These are phyloP conservation scores for Gillenia trifoliata DNA, from an alignment of 306 rosid genomes.

Conservation along the genomic window DNA sequence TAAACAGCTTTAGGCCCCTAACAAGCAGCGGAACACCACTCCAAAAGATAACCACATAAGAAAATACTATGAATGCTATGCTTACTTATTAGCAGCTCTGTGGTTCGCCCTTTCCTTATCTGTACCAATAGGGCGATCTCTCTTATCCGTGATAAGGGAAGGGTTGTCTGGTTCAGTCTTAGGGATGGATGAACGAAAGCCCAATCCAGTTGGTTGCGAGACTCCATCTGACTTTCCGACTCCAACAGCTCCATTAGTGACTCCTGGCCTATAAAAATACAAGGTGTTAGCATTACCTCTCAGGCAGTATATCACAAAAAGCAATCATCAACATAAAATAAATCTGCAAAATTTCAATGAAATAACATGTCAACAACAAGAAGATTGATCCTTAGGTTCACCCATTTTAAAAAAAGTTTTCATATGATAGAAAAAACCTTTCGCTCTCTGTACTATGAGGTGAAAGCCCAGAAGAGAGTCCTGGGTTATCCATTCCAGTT, in stretches of 20 bases:
- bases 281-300: conserved; percentile 21
- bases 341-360: not conserved
- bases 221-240: conserved; percentile 73
- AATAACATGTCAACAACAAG: not conserved
- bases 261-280: conserved; percentile 58
- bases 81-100: conserved; percentile 85
- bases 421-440: not conserved
- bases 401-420: not conserved
- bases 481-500: not conserved
- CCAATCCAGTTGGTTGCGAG: conserved; percentile 73
- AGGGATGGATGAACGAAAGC: conserved; percentile 71
- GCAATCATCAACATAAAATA: not conserved
- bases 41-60: conserved; percentile 10
- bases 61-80: conserved; percentile 14
- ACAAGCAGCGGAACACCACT: conserved; percentile 1
- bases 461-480: not conserved
- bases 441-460: not conserved
- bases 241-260: conserved; percentile 67
- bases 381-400: not conserved
- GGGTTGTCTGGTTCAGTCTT: conserved; percentile 69
- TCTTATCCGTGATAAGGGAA: conserved; percentile 65
- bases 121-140: conserved; percentile 67
- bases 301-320: conserved; percentile 8
- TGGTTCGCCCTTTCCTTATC: conserved; percentile 82
- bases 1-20: not conserved